These are phyloP conservation scores for Irpex lacteus DNA, from an alignment of 1,284 basidiomycete genomes.

Conservation along the genomic window DNA sequence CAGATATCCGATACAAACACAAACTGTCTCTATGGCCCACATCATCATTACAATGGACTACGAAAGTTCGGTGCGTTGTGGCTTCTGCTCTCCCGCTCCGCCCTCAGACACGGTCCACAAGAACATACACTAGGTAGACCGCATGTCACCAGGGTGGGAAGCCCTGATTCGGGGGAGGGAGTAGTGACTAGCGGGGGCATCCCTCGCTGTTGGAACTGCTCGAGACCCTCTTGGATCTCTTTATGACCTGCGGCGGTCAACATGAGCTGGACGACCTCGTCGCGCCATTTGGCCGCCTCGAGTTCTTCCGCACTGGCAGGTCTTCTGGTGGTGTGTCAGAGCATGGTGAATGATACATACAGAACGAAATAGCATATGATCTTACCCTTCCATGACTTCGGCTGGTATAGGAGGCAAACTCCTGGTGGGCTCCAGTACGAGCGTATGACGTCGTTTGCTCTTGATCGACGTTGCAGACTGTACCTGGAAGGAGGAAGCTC, in stretches of 20 bases:
- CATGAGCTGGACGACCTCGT: conserved; percentile 1
- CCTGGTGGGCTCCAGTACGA: not conserved
- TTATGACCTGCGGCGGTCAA: not conserved
- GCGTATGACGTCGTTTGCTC: not conserved
- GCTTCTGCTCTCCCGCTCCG: not conserved
- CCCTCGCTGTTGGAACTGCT: not conserved
- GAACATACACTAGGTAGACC: not conserved
- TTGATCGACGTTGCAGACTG: not conserved
- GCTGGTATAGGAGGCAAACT: not conserved
- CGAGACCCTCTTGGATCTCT: not conserved
- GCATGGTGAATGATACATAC: not conserved
- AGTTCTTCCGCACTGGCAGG: not conserved
- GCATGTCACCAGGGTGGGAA: not conserved
- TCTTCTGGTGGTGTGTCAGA: not conserved
- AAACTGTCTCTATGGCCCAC: not conserved
- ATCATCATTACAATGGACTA: not conserved
- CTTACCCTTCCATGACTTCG: not conserved
- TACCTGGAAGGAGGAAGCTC: not conserved
- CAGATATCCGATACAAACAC: not conserved
- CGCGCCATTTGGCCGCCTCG: not conserved
- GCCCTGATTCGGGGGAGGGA: not conserved
- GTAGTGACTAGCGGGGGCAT: not conserved
- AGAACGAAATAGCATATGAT: not conserved
- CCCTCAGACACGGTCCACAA: not conserved
- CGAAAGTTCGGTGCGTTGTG: not conserved